Base-by-base conservation (phyloP, 805 yeast genomes). In the Candida schatavii region DNA sequence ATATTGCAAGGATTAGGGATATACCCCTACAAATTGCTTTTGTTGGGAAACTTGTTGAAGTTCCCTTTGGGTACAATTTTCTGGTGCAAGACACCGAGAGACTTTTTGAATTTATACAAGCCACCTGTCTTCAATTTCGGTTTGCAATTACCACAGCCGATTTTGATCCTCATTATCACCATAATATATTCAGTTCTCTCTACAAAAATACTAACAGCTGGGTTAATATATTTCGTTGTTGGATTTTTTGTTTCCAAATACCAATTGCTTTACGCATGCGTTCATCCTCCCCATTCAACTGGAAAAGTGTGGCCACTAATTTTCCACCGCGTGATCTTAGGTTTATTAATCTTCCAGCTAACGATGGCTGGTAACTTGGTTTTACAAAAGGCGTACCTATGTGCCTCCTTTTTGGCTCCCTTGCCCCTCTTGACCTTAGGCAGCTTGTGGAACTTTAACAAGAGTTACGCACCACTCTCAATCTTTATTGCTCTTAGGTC, bases 101-200 rank as follows among this genome's bases (percentile, higher is more conserved):
- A 90, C 51, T 80, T 78, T 54, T 75, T 81, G 49, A 76, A 80
- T 29, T 64, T 88, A 22, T 85, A 86, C 66, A 83, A 80, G 50
- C 97, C 99, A 0, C 95, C 96, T n/a, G 75, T 79, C 13, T 88
- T 91, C 71, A 88, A 89, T 59, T 90, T 90, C 58, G 98, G 98
- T 0, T 64, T 93, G 26, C 87, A 86, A 51, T 70, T 91, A 43
- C 99, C 99, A 0, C 96, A 88, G 55, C 97, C 98, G 5, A 74
- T 91, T 42, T 70, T 93, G 48, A 84, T 91, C 29, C 75, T 91
- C 41, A 83, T 90, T 40, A 88, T 91, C 39, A 85, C 95, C 3
- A 70, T 91, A 44, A 81, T 89, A 22, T 91, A 91, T 67, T 85
- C 96, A 43, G 90, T 89, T 9, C 78, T 91, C 74, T 85, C 96